These are phyloP conservation scores for Capsicum baccatum DNA, from an alignment of 257 asterid genomes.

Conservation along the genomic window DNA sequence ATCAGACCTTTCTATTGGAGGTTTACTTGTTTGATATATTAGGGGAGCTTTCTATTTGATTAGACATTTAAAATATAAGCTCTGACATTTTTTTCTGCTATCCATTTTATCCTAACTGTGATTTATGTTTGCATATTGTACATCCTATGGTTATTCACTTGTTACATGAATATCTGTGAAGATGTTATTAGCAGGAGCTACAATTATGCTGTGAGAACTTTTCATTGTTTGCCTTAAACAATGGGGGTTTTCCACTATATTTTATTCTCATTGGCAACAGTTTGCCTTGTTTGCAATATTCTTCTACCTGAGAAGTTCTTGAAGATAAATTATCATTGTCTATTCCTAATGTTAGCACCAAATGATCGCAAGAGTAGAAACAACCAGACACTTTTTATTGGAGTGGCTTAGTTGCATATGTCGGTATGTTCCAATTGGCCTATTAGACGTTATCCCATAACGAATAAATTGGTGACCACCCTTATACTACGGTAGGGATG, in stretches of 20 bases:
- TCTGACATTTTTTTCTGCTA: not conserved
- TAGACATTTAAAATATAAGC: not conserved
- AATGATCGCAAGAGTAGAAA: constrained; percentile 74
- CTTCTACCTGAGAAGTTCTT: not conserved
- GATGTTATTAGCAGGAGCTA: too few species aligned
- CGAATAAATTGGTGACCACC: constrained; percentile 90
- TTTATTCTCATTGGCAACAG: too few species aligned
- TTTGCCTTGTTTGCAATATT: not conserved
- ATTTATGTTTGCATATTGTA: not conserved
- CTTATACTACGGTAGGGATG: constrained; percentile 81
- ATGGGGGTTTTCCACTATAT: too few species aligned
- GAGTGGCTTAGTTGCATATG: constrained; percentile 86
- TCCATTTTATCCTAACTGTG: not conserved
- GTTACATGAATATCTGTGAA: too few species aligned
- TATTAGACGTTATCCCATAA: constrained; percentile 79
- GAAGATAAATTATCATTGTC: not conserved
- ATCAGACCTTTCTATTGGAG: too few species aligned
- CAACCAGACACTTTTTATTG: constrained; percentile 87
- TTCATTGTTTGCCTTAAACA: too few species aligned
- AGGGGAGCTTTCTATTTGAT: not conserved
- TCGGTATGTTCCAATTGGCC: constrained; percentile 90
- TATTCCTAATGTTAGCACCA: not conserved
- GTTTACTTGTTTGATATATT: not conserved
- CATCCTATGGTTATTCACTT: too few species aligned
- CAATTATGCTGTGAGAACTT: too few species aligned